Evolutionary conservation across 345 rosid genomes (phyloP).

Genomic region (Boechera divaricarpa): DNA sequence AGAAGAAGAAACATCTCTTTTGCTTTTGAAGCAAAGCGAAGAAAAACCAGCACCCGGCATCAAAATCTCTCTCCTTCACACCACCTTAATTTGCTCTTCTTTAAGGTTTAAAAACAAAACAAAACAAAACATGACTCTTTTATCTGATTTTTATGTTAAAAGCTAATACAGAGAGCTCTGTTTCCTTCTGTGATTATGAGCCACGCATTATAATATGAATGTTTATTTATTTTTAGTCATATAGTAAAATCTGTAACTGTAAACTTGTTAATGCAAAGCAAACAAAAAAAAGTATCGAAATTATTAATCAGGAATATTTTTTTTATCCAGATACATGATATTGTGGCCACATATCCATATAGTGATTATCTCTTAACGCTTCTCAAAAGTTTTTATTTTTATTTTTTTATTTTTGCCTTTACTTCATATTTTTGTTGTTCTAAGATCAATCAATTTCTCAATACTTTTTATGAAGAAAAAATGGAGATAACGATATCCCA

Average conservation of each 20-base stretch:
- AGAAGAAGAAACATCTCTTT: conserved; percentile 45
- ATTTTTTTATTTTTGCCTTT: neutral
- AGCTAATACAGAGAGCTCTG: conserved; percentile 37
- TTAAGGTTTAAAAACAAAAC: neutral
- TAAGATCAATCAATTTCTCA: neutral
- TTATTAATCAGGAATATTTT: neutral
- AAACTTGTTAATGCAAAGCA: conserved; percentile 21
- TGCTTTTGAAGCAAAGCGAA: conserved; percentile 21
- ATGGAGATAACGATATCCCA: conserved; percentile 50
- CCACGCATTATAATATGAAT: conserved; percentile 16
- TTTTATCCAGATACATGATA: conserved; percentile 46
- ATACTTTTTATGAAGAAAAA: neutral
- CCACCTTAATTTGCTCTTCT: neutral
- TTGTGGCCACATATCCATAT: conserved; percentile 55
- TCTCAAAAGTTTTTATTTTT: neutral
- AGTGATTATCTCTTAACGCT: neutral
- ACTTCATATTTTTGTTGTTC: neutral
- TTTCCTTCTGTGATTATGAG: conserved; percentile 16
- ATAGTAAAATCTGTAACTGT: conserved; percentile 1
- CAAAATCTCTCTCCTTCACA: neutral
- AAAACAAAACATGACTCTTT: neutral
- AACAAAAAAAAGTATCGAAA: neutral
- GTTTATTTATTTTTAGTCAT: neutral
- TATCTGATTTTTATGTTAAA: conserved; percentile 29
- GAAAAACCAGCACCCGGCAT: neutral